Conservation (phyloP, 805 yeast species). For the Metschnikowia chrysomelidarum region DNA sequence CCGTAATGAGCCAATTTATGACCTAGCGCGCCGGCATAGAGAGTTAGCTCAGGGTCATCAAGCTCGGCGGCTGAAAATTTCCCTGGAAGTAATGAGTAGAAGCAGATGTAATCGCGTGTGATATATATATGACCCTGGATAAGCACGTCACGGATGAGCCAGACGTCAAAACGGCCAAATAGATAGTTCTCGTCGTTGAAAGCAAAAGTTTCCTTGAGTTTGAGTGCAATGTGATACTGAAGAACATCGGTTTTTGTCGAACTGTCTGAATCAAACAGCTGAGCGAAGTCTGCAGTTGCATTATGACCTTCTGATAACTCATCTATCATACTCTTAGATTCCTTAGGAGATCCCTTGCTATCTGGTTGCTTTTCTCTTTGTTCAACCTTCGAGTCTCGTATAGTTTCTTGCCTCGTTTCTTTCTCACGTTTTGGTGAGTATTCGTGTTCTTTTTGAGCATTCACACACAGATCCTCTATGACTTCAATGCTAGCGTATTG, state of each 20-base stretch:
- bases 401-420: too few relatives aligned
- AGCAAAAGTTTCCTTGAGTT: constrained; percentile 37
- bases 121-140: constrained; percentile 83
- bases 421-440: too few relatives aligned
- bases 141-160: constrained; percentile 80
- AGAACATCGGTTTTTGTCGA: constrained; percentile 16
- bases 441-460: too few relatives aligned
- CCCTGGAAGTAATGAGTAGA: constrained; percentile 74
- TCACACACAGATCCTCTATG: too few relatives aligned
- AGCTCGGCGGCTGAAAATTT: constrained; percentile 14
- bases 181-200: constrained; percentile 56
- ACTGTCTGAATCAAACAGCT: constrained; percentile 1
- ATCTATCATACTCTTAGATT: not conserved
- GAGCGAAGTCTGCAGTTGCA: too few relatives aligned
- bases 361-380: not conserved
- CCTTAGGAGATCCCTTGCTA: too few relatives aligned
- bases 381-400: not conserved
- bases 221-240: constrained; percentile 31
- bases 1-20: constrained; percentile 39
- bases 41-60: constrained; percentile 14
- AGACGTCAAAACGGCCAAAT: constrained; percentile 63
- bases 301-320: constrained; percentile 6
- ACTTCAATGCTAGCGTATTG: too few relatives aligned
- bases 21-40: constrained; percentile 40
- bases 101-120: constrained; percentile 62